These are phyloP conservation scores for Circinella minor DNA, from an alignment of 371 early-diverging fungal species.

Conservation along the genomic window DNA sequence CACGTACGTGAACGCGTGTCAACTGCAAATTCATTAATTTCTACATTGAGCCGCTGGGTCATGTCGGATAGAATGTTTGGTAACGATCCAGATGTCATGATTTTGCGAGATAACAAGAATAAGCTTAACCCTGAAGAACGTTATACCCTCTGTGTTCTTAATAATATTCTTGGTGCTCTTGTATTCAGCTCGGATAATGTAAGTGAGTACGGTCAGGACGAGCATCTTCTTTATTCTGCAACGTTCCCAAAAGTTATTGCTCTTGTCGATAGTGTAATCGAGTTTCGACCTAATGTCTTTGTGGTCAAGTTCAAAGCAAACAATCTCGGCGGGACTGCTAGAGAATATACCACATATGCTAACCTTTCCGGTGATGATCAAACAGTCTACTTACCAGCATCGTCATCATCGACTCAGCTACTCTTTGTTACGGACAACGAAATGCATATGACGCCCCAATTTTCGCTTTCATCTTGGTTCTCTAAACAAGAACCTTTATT, in stretches of 20 bases:
- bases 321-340: constrained; percentile 10
- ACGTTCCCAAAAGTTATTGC: constrained; percentile 54
- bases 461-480: constrained; percentile 18
- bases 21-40: constrained; percentile 58
- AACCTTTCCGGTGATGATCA: constrained; percentile 54
- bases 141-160: constrained; percentile 58
- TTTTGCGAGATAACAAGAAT: constrained; percentile 54
- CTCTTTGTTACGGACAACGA: constrained; percentile 43
- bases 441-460: constrained; percentile 35
- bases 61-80: constrained; percentile 63
- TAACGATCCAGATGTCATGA: constrained; percentile 68
- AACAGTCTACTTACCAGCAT: constrained; percentile 39
- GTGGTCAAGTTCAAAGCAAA: constrained; percentile 29
- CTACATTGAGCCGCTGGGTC: constrained; percentile 59
- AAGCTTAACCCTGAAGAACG: constrained; percentile 52
- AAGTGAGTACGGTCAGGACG: constrained; percentile 42
- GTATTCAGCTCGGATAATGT: constrained; percentile 63
- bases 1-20: constrained; percentile 68
- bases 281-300: constrained; percentile 49
- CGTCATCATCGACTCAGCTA: constrained; percentile 23
- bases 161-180: constrained; percentile 62
- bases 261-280: constrained; percentile 44
- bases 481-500: constrained; percentile 26
- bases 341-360: constrained; percentile 45
- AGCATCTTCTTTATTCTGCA: constrained; percentile 45